A percentile compares a stretch with the other conserved stretches of the same genome.
Conservation (phyloP, 306 rosid genomes). For the Acacia acuminata region DNA sequence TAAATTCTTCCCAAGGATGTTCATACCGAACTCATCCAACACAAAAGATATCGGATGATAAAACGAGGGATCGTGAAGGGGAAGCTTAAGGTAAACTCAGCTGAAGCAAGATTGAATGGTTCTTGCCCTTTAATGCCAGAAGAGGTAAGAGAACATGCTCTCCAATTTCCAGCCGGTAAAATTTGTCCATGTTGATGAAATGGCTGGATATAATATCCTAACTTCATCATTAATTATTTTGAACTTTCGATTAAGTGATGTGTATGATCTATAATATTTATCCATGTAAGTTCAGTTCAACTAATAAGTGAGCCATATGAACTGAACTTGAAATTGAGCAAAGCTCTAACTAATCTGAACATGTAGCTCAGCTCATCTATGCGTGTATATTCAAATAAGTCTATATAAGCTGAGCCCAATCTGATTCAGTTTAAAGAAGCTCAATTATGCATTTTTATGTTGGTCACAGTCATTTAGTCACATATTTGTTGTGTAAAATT, state of each 20-base stretch:
- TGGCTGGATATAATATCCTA: slow-evolving; percentile 3
- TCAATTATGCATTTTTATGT: neutral
- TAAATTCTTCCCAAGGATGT: slow-evolving; percentile 63
- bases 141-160: slow-evolving; percentile 62
- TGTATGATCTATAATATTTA: neutral
- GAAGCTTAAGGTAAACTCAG: slow-evolving; percentile 82
- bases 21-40: slow-evolving; percentile 92
- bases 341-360: neutral
- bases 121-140: slow-evolving; percentile 94
- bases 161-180: neutral
- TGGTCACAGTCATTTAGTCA: neutral
- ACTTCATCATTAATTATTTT: slow-evolving; percentile 7
- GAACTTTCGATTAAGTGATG: neutral
- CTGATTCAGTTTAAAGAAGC: neutral
- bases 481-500: neutral
- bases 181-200: slow-evolving; percentile 4
- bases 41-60: slow-evolving; percentile 91
- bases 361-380: neutral
- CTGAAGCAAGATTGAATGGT: slow-evolving; percentile 67
- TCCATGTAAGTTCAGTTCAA: neutral
- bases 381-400: neutral
- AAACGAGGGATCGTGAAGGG: slow-evolving; percentile 75
- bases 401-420: neutral
- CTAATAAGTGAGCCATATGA: neutral
- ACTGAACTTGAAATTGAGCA: neutral